These are phyloP conservation scores for Podaxis mareebaensis DNA, from an alignment of 768 basidiomycete genomes.

Conservation along the genomic window DNA sequence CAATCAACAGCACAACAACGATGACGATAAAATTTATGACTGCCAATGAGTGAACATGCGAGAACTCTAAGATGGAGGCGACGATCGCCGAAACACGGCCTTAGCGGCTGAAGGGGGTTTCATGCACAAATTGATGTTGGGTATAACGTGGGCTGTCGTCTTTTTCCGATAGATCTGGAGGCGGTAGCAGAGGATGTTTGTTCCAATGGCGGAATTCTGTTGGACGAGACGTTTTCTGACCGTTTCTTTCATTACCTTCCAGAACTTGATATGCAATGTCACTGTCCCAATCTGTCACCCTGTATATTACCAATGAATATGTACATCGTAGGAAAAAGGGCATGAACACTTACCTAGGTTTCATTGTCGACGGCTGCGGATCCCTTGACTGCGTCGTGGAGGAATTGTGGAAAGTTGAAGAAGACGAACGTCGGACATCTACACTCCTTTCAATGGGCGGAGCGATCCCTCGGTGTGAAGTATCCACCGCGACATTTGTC, in stretches of 20 bases:
- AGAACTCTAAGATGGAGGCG: not conserved
- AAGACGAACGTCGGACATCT: not conserved
- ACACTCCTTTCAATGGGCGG: not conserved
- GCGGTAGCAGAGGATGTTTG: not conserved
- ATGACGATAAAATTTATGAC: not conserved
- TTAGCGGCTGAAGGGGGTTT: not conserved
- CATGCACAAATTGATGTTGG: slow-evolving; percentile 7
- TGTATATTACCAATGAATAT: not conserved
- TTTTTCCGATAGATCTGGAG: not conserved
- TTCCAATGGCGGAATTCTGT: slow-evolving; percentile 4
- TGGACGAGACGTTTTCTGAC: not conserved
- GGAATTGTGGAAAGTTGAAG: not conserved
- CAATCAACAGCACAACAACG: no score
- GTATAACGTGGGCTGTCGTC: slow-evolving; percentile 6
- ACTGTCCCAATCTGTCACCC: not conserved
- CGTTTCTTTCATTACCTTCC: not conserved
- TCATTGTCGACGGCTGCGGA: not conserved
- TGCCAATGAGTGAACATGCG: not conserved
- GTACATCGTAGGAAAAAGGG: not conserved
- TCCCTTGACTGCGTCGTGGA: not conserved
- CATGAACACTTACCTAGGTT: not conserved
- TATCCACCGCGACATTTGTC: not conserved
- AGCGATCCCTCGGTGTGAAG: not conserved
- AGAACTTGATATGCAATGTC: not conserved
- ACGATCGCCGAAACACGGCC: not conserved